These are phyloP conservation scores for Crithidia thermophila DNA, from an alignment of 208 protist genomes.

Conservation along the genomic window DNA sequence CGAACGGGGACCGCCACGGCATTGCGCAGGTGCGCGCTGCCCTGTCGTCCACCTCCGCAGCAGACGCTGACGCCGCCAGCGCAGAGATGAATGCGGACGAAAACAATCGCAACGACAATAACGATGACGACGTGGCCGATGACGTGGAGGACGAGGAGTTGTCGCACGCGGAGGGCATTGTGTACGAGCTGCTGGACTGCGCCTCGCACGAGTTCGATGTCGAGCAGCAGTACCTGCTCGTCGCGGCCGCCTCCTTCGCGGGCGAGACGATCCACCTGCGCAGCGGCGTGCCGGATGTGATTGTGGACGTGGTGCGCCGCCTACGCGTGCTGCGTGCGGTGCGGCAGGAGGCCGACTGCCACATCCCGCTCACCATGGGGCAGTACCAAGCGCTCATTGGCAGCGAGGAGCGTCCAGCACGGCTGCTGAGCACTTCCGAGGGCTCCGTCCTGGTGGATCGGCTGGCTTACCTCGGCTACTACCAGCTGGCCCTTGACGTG, in stretches of 20 bases:
- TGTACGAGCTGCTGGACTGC: slow-evolving; percentile 43
- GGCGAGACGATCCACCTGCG: slow-evolving; percentile 29
- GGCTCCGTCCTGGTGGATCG: slow-evolving; percentile 46
- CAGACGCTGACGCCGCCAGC: not conserved
- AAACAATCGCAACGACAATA: too few relatives aligned
- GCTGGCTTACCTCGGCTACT: slow-evolving; percentile 32
- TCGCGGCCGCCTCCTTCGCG: slow-evolving; percentile 43
- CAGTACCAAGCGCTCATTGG: slow-evolving; percentile 30
- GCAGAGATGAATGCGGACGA: too few relatives aligned
- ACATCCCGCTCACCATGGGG: slow-evolving; percentile 28
- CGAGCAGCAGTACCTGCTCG: slow-evolving; percentile 45
- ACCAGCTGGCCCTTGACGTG: slow-evolving; percentile 53
- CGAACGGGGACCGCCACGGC: slow-evolving; percentile 30
- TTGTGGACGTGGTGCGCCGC: slow-evolving; percentile 43
- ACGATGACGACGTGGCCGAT: slow-evolving; percentile 1
- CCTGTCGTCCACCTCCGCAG: not conserved
- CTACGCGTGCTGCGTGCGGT: slow-evolving; percentile 45
- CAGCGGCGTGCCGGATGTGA: slow-evolving; percentile 23
- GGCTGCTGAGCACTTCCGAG: slow-evolving; percentile 28
- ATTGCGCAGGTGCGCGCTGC: slow-evolving; percentile 28
- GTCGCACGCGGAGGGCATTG: slow-evolving; percentile 22
- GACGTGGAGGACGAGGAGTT: slow-evolving; percentile 1
- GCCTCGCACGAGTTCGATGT: slow-evolving; percentile 40
- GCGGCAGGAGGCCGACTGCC: slow-evolving; percentile 28
- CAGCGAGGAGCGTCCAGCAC: slow-evolving; percentile 16